Conservation (phyloP, 2,329 filamentous ascomycete species). For the Alternaria consortialis region DNA sequence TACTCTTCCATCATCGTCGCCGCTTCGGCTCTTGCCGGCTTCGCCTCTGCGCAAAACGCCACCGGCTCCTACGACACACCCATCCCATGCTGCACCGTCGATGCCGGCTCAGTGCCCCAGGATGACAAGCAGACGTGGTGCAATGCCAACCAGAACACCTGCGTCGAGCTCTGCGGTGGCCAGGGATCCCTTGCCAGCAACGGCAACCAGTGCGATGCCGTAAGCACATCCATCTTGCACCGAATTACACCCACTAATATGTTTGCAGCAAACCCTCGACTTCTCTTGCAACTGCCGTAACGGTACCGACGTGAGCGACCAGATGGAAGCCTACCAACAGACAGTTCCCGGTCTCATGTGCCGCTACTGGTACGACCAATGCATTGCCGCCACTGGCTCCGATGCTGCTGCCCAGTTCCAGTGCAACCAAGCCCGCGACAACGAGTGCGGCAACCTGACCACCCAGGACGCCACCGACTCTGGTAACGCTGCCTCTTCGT, state of each 20-base stretch:
- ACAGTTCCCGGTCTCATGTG: constrained; percentile 70
- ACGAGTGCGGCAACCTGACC: constrained; percentile 63
- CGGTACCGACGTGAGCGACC: constrained; percentile 59
- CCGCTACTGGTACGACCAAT: constrained; percentile 58
- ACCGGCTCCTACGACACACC: constrained; percentile 32
- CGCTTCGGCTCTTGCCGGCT: constrained; percentile 57
- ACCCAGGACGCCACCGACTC: constrained; percentile 29
- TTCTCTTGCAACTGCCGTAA: constrained; percentile 68
- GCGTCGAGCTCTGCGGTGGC: constrained; percentile 66
- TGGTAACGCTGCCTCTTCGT: constrained; percentile 28
- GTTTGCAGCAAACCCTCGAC: constrained; percentile 57
- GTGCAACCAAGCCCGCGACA: constrained; percentile 55
- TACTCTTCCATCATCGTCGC: constrained; percentile 58
- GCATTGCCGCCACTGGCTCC: constrained; percentile 51
- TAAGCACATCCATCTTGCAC: constrained; percentile 52
- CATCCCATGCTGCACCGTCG: constrained; percentile 54
- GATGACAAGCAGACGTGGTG: constrained; percentile 63
- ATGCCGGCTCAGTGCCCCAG: constrained; percentile 52
- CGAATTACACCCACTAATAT: constrained; percentile 27
- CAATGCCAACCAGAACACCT: constrained; percentile 65
- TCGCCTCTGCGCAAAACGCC: constrained; percentile 57
- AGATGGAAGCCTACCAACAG: constrained; percentile 60
- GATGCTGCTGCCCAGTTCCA: constrained; percentile 49
- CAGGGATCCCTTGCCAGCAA: constrained; percentile 51
- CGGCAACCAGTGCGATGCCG: constrained; percentile 65